Evolutionary conservation across 441 rosid species (phyloP), one percentile per base, ranked within the genome.

Genomic region (Adansonia rubrostipa): DNA sequence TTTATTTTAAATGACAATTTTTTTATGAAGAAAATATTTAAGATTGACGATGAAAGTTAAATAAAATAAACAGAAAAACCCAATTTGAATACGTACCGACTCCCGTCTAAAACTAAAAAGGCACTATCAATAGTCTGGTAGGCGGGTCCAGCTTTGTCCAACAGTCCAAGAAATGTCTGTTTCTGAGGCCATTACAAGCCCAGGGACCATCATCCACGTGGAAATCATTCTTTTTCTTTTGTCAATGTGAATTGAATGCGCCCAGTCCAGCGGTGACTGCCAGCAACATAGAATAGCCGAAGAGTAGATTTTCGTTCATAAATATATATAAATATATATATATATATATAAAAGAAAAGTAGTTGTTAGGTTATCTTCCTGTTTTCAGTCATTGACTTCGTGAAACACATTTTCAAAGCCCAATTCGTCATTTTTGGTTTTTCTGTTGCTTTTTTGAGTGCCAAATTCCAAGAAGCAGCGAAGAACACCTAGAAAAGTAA

Each of bases 321-420:
- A 61, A 24, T 36, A 2, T 36, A 5, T 36, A 24, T 36, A 2
- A 4, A 5, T 36, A 24, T 36, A 2, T 36, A 24, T 24, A 24
- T 24, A 24, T 24, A 24, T 24, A 36, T 36, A 36, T 70, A 70
- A 24, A 24, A 70, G 54, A 19, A 33, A 33, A 70, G 13, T 5
- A 36, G 42, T 36, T 36, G 69, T 61, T 74, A 61, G 77, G 77
- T 74, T 20, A 74, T 61, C 77, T 45, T 44, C 77, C 77, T 5
- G 69, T 60, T 61, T 7, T 24, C 60, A 6, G 11, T 51, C 44
- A 22, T 74, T 74, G 77, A 74, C 77, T 20, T 11, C 4, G 40
- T 24, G 7, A 20, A 61, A 61, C 57, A 45, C 47, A 11, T 44
- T 20, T 36, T 8, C 15, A 4, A 24, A 15, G 45, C 75, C 78